These are phyloP conservation scores for Trichoderma afroharzianum DNA, from an alignment of 2,329 filamentous ascomycete genomes.

Conservation along the genomic window DNA sequence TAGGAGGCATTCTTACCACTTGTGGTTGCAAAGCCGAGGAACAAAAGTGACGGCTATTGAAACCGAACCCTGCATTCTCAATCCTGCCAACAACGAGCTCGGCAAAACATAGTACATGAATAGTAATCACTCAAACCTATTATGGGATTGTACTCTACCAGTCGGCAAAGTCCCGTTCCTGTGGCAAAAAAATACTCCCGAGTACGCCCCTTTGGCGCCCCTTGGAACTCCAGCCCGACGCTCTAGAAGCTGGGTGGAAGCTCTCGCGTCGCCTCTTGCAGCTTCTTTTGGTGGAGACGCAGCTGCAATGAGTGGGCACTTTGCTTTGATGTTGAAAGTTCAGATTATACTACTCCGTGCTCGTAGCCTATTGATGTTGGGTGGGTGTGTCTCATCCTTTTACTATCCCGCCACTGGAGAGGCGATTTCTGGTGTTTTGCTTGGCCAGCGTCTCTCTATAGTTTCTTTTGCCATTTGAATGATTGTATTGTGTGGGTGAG, in stretches of 20 bases:
- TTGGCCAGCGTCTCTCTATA: background rate
- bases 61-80: background rate
- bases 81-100: background rate
- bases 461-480: background rate
- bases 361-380: background rate
- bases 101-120: background rate
- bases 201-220: background rate
- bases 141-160: background rate
- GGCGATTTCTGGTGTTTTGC: background rate
- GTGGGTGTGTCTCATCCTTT: background rate
- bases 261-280: constrained; percentile 1
- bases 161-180: background rate
- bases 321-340: background rate
- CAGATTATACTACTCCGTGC: background rate
- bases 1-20: background rate
- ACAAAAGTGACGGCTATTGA: background rate
- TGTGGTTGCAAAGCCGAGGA: background rate
- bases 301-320: background rate
- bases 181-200: background rate
- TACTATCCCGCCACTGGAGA: background rate
- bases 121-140: background rate
- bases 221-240: background rate
- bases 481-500: background rate
- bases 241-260: constrained; percentile 14
- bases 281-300: background rate